Conservation (phyloP, 108 stramenopile species). For the Schizochytrium sp. region DNA sequence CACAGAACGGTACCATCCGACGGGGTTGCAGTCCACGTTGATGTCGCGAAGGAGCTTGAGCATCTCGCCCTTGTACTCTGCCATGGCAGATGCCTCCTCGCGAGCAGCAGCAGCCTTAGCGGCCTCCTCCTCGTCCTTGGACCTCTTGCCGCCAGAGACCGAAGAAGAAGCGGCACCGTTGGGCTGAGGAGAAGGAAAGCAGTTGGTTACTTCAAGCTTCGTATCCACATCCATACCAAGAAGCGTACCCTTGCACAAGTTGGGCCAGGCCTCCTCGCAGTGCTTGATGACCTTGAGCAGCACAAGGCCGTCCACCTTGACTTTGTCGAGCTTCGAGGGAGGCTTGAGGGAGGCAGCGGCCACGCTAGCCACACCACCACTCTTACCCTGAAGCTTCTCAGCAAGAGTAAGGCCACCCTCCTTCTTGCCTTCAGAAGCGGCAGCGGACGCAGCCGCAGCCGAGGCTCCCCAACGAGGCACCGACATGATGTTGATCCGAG, state of each 20-base stretch:
- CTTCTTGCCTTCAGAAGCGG: not conserved
- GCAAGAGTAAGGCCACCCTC: conserved; percentile 12
- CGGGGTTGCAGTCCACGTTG: conserved; percentile 97
- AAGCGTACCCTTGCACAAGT: conserved; percentile 92
- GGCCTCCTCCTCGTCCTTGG: conserved; percentile 75
- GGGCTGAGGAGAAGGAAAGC: conserved; percentile 84
- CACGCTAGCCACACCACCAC: not conserved
- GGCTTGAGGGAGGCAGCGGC: not conserved
- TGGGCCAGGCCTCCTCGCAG: conserved; percentile 91
- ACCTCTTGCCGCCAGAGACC: conserved; percentile 4
- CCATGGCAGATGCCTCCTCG: conserved; percentile 76
- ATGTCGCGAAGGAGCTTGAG: conserved; percentile 69
- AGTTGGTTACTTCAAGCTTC: conserved; percentile 89
- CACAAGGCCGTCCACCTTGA: conserved; percentile 63
- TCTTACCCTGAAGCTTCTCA: conserved; percentile 41
- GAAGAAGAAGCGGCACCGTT: not conserved
- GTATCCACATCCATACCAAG: conserved; percentile 88
- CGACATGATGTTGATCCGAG: not conserved
- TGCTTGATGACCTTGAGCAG: conserved; percentile 98
- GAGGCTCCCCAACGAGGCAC: conserved; percentile 9
- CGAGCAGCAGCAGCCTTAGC: conserved; percentile 68
- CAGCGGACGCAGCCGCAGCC: not conserved
- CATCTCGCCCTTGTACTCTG: conserved; percentile 79
- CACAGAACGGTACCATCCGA: conserved; percentile 99
- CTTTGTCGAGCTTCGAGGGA: conserved; percentile 42